Conservation (phyloP, 2,329 filamentous ascomycete species). For the Chrysoporthe deuterocubensis region DNA sequence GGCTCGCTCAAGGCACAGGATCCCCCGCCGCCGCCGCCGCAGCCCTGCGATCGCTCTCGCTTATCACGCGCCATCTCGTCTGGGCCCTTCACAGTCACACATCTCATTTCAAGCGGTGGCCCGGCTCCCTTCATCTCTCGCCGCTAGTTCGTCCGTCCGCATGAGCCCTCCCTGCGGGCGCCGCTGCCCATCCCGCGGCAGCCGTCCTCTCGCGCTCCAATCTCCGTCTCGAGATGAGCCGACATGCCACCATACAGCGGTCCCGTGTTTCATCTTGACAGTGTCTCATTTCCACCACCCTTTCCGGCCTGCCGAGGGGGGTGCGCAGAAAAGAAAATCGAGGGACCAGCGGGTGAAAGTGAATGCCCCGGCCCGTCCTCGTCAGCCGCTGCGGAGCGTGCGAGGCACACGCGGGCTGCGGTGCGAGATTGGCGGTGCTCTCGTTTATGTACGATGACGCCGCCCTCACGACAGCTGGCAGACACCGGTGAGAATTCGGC, state of each 20-base stretch:
- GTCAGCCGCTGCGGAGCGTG: background rate
- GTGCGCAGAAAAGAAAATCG: background rate
- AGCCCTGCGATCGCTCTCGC: background rate
- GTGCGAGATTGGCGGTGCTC: constrained; percentile 6
- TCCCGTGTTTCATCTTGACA: constrained; percentile 16
- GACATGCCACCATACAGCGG: background rate
- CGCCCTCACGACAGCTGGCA: background rate
- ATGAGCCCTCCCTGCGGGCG: background rate
- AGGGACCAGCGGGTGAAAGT: background rate
- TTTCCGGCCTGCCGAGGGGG: background rate
- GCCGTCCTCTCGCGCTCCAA: background rate
- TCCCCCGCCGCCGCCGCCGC: background rate
- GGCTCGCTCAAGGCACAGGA: background rate
- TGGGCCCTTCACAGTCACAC: too few species aligned
- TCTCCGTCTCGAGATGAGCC: constrained; percentile 5
- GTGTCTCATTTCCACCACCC: constrained; percentile 7
- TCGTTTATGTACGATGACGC: constrained; percentile 16
- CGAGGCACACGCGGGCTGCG: background rate
- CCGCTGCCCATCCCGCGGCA: background rate
- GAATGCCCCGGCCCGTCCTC: too few species aligned
- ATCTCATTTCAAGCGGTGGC: background rate
- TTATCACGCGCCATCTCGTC: background rate
- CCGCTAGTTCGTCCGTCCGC: background rate
- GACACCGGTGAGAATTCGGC: background rate
- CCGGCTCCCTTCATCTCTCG: background rate